Base-by-base conservation (phyloP, 2,329 filamentous ascomycete genomes). In the Apiospora phragmitis region DNA sequence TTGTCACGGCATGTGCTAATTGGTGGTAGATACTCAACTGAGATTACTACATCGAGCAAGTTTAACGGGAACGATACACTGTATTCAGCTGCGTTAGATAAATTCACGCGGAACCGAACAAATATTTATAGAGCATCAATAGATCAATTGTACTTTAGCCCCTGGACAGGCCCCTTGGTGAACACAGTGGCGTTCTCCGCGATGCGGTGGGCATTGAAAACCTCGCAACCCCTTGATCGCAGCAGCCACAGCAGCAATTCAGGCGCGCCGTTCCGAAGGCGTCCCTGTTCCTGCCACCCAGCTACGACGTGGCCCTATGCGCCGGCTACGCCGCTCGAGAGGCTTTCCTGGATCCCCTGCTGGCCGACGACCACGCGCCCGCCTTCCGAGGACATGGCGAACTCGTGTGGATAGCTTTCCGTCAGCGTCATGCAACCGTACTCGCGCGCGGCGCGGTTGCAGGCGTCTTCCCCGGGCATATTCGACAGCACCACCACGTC, bases 381-480 rank as follows among this genome's bases (percentile, higher is more conserved):
- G 75, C 73, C 2, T 77, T 76, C 67, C 66, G 77, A 80, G 70
- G 67, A 79, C 21, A 79, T 79, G 74, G 77, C 74, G 12, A 76
- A 77, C 9, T 80, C 78, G 8, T 79, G 76, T 76, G 78, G 77
- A 2, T 74, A 79, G n/a, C 71, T 80, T 6, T 77, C 76, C n/a
- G 72, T 80, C 21, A 77, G 75, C 68, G 73, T 67, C 29, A 82
- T 83, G 76, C 83, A 84, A 18, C 79, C 81, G 0, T 79, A 86
- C n/a, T 84, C 83, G 5, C 80, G 5, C 80, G 85, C 3, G 85
- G 84, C n/a, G 82, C 76, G 0, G 79, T 85, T 85, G 12, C 74
- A 78, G 32, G 81, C 85, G 29, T 77, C 72, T 9, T 83, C 82
- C 0, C 73, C 80, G 0, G 77, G 81, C 38, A 78, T 83, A 1